Percentiles rank a stretch among this genome's conserved stretches.
phyloP scores from a whole-genome alignment of 2,329 filamentous ascomycete genomes.

The Monilinia polystroma region DNA sequence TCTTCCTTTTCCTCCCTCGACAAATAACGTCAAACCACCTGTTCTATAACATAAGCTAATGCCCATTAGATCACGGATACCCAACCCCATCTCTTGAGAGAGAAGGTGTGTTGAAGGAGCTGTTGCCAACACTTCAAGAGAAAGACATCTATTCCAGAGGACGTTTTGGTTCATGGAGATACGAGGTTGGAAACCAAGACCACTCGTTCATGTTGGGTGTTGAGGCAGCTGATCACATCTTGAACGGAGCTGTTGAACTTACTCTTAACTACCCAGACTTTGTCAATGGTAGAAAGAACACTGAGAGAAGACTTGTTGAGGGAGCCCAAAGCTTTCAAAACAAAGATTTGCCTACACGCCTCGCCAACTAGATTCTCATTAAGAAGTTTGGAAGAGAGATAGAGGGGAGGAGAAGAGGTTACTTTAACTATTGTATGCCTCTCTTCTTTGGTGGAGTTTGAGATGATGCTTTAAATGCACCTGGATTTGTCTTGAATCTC shows the following conservation, averaged over 20 bases:
- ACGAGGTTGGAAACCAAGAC: conserved; percentile 77
- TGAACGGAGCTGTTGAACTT: conserved; percentile 70
- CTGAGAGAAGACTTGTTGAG: conserved; percentile 42
- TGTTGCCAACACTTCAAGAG: conserved; percentile 88
- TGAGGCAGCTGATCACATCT: conserved; percentile 70
- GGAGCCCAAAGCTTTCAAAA: conserved; percentile 40
- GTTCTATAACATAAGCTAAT: not conserved
- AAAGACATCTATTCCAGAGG: conserved; percentile 93
- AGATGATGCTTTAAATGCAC: conserved; percentile 4
- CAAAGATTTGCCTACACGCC: conserved; percentile 31
- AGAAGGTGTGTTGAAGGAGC: conserved; percentile 87
- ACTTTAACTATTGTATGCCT: not conserved
- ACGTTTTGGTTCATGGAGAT: conserved; percentile 96
- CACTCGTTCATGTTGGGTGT: conserved; percentile 78
- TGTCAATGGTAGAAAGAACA: conserved; percentile 56
- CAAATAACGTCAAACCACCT: too few species aligned
- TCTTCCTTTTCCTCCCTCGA: not conserved
- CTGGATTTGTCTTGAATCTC: conserved; percentile 15
- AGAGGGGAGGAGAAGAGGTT: not conserved
- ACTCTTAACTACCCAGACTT: conserved; percentile 80
- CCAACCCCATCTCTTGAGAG: conserved; percentile 93
- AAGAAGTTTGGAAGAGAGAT: not conserved
- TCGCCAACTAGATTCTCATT: conserved; percentile 9
- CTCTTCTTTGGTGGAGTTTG: not conserved
- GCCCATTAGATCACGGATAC: conserved; percentile 76